These are phyloP conservation scores for Aspergillus puulaauensis DNA, from an alignment of 2,329 filamentous ascomycete species.

Conservation along the genomic window DNA sequence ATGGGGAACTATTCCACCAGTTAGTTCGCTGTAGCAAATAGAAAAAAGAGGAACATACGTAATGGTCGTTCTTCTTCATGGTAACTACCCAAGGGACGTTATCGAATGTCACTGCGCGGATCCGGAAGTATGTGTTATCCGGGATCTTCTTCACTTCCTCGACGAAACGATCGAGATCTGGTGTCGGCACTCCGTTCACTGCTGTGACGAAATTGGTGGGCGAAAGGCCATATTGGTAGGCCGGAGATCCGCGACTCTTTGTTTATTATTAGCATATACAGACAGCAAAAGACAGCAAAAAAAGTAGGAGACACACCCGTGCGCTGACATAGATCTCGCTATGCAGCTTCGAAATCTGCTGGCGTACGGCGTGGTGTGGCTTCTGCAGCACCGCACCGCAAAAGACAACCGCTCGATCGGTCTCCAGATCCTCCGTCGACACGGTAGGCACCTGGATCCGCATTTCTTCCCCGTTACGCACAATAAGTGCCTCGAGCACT, in stretches of 20 bases:
- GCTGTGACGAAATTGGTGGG: conserved; percentile 98
- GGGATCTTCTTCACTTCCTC: conserved; percentile 80
- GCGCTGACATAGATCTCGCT: conserved; percentile 96
- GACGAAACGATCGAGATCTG: conserved; percentile 78
- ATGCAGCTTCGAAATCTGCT: conserved; percentile 95
- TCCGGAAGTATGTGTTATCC: conserved; percentile 96
- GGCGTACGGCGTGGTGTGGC: conserved; percentile 91
- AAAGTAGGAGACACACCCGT: conserved; percentile 45
- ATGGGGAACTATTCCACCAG: conserved; percentile 55
- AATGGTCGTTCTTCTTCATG: conserved; percentile 99
- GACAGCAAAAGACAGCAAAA: not conserved
- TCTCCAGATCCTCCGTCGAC: conserved; percentile 86
- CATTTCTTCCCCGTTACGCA: conserved; percentile 80
- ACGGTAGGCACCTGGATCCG: conserved; percentile 78
- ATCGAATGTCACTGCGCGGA: conserved; percentile 97
- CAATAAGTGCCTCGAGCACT: conserved; percentile 76
- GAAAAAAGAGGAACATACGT: conserved; percentile 47
- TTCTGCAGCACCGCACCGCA: conserved; percentile 91
- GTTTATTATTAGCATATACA: conserved; percentile 5
- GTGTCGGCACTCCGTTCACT: conserved; percentile 85
- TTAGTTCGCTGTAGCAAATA: conserved; percentile 1
- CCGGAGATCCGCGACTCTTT: conserved; percentile 71
- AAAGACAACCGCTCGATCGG: conserved; percentile 86
- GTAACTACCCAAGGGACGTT: conserved; percentile 99
- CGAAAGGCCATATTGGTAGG: conserved; percentile 87